A percentile compares a stretch with the other conserved stretches of the same genome.
These are phyloP conservation scores for Phytopythium montanum DNA, from an alignment of 352 stramenopile species.

Conservation along the genomic window DNA sequence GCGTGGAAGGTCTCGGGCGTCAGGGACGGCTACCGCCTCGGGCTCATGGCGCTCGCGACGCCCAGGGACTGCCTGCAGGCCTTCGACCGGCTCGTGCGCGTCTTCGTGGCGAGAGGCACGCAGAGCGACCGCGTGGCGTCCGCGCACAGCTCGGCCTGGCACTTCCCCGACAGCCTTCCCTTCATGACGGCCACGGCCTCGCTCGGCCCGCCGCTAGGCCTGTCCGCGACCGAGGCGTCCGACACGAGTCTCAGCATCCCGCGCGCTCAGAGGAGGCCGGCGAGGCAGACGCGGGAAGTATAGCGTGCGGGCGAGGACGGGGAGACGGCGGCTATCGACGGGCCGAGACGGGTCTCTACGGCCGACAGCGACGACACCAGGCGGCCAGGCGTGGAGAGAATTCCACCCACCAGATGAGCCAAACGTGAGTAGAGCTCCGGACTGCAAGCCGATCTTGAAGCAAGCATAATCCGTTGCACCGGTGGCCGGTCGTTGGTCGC, in stretches of 20 bases:
- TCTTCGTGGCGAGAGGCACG: conserved; percentile 39
- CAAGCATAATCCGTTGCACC: not conserved
- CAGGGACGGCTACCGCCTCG: conserved; percentile 21
- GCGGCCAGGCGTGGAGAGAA: too few relatives aligned
- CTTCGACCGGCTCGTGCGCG: conserved; percentile 50
- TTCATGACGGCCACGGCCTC: conserved; percentile 19
- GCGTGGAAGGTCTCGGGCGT: conserved; percentile 20
- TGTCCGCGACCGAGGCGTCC: conserved; percentile 11
- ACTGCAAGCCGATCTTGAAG: not conserved
- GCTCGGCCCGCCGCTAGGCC: not conserved
- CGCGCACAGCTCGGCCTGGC: conserved; percentile 16
- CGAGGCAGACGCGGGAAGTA: not conserved
- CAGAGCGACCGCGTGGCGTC: conserved; percentile 16
- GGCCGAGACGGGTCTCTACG: too few relatives aligned
- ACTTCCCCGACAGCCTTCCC: conserved; percentile 34
- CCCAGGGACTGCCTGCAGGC: conserved; percentile 31
- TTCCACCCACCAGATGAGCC: too few relatives aligned
- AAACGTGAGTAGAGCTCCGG: too few relatives aligned
- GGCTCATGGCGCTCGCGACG: conserved; percentile 21
- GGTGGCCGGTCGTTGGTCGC: not conserved
- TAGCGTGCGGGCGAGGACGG: not conserved
- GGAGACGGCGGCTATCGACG: too few relatives aligned
- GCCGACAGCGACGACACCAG: too few relatives aligned
- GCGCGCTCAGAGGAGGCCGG: not conserved
- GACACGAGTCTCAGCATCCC: conserved; percentile 7